Evolutionary conservation across 345 rosid species (phyloP), one percentile per base, ranked within the genome.

Genomic region (Trapa bicornis): DNA sequence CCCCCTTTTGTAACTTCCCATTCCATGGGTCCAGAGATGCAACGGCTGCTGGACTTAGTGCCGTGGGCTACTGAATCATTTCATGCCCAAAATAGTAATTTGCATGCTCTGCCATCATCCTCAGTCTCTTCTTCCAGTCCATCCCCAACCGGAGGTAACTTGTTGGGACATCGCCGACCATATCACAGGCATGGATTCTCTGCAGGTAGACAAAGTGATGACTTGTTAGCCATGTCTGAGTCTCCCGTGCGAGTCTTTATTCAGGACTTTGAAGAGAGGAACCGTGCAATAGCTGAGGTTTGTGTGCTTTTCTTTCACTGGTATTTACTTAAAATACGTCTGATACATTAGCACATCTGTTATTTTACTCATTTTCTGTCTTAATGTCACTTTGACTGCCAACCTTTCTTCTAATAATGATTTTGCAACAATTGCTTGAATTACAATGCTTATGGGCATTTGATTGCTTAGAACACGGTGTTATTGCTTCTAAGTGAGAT

Each of bases 241-340:
- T 82, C 89, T 2, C 37, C 63, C 36, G 70, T 85, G 75, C 82
- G 87, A 45, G 83, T 82, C 71, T 77, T 87, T 76, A 87, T 87
- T 75, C 81, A 82, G 72, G 89, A 85, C 74, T 74, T 76, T 70
- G 86, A 83, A 77, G 92, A 84, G 74, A 83, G 97, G 71, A 82
- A 82, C 72, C 86, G 84, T 32, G 72, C 85, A 32, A 76, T 90
- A 77, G 81, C 89, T 29, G 97, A 86, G 97, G 97, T 90, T 66
- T 72, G 81, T 64, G 15, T 80, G 60, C 61, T 65, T 8, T 38
- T 66, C 10, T 5, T n/a, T 6, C 37, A 36, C 37, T 35, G 32
- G 16, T 60, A 1, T 64, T 41, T 35, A 47, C 50, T 32, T 42
- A 41, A 5, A 22, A 50, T 29, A 50, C 22, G 29, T 65, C 3